Evolutionary conservation across 139 green algal species (phyloP).

Genomic region (Gonium pectorale): DNA sequence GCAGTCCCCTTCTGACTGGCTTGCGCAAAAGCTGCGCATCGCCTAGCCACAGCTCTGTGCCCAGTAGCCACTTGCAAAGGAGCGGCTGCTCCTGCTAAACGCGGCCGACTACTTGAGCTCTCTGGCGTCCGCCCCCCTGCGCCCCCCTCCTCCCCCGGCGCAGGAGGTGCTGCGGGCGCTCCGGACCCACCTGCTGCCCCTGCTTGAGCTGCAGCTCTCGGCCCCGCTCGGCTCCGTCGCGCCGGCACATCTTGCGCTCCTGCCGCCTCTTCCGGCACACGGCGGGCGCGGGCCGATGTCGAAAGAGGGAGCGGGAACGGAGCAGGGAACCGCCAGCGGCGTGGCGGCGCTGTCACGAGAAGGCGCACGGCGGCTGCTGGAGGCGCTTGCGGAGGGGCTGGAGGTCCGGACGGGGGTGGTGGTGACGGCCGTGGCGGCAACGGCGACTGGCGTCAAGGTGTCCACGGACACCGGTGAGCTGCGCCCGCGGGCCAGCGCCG

Average conservation of each 20-base stretch:
- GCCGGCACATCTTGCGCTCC: not conserved
- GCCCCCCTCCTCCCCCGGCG: not conserved
- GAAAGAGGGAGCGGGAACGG: not conserved
- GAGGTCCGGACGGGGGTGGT: not conserved
- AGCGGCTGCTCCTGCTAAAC: too few relatives aligned
- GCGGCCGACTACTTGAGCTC: too few relatives aligned
- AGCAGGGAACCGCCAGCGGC: too few relatives aligned
- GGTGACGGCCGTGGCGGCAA: constrained; percentile 29
- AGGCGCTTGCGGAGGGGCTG: constrained; percentile 13
- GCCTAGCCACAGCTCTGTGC: too few relatives aligned
- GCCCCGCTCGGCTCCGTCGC: not conserved
- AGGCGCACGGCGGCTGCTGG: not conserved
- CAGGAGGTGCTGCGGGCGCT: constrained; percentile 32
- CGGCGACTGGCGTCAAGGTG: not conserved
- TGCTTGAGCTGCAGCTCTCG: constrained; percentile 24
- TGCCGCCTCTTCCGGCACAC: too few relatives aligned
- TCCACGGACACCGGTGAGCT: not conserved
- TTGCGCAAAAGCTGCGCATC: too few relatives aligned
- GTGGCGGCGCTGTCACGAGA: not conserved
- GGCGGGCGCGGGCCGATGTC: not conserved
- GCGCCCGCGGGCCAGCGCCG: too few relatives aligned
- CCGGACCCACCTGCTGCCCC: constrained; percentile 28
- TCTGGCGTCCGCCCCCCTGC: not conserved
- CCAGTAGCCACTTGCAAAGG: too few relatives aligned
- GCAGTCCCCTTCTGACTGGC: too few relatives aligned